Evolutionary conservation across 305 asterid genomes (phyloP).

Genomic region (Salvia sclarea): DNA sequence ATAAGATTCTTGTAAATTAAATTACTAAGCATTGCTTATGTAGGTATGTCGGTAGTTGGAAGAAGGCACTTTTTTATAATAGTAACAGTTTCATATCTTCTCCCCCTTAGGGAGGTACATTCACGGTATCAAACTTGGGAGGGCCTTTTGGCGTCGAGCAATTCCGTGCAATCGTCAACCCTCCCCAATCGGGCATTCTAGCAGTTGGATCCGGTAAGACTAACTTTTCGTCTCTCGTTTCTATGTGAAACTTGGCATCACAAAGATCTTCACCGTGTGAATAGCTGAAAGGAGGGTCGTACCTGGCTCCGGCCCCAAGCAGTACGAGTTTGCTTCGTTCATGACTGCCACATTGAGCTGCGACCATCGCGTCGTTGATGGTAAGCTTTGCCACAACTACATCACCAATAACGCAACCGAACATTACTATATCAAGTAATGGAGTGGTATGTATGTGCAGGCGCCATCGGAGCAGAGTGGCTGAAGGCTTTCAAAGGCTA

Average conservation of each 20-base stretch:
- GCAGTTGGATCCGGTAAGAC: conserved; percentile 91
- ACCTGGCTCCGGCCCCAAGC: conserved; percentile 65
- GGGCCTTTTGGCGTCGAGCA: conserved; percentile 78
- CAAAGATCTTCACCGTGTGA: conserved; percentile 13
- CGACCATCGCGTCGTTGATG: conserved; percentile 89
- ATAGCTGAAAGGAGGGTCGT: conserved; percentile 77
- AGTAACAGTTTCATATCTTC: neutral
- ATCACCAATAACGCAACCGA: neutral
- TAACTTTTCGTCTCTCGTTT: neutral
- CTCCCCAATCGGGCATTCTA: conserved; percentile 93
- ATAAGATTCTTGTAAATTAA: neutral
- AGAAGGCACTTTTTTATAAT: neutral
- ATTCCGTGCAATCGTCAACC: conserved; percentile 90
- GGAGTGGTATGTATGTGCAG: conserved; percentile 33
- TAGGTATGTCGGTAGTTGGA: neutral
- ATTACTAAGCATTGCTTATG: neutral
- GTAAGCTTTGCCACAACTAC: conserved; percentile 37
- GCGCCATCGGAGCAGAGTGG: conserved; percentile 96
- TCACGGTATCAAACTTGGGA: conserved; percentile 92
- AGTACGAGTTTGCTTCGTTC: conserved; percentile 63
- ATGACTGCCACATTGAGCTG: conserved; percentile 84
- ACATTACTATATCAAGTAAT: neutral
- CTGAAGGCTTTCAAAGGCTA: conserved; percentile 89
- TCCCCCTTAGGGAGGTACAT: conserved; percentile 83
- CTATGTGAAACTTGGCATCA: neutral